Evolutionary conservation across 1,284 basidiomycete species (phyloP).

Genomic region (Neotropicomus parvogracilis): DNA sequence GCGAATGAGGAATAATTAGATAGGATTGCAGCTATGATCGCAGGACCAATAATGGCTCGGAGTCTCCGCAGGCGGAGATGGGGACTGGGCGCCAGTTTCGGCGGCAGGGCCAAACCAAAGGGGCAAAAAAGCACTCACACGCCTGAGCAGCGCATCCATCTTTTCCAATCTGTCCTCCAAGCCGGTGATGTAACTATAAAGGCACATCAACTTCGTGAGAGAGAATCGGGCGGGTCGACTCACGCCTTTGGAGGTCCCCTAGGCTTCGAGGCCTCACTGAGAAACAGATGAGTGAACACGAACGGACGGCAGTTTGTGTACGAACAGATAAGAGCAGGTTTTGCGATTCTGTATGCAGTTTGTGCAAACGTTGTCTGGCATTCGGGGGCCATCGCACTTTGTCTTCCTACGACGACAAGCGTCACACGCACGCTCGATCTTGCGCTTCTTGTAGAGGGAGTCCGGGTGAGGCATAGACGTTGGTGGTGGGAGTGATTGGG

Average conservation of each 20-base stretch:
- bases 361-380: constrained; percentile 60
- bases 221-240: constrained; percentile 24
- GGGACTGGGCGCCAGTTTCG: too few species aligned
- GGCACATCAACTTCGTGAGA: background rate
- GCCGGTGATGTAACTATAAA: constrained; percentile 63
- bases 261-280: constrained; percentile 72
- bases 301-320: constrained; percentile 11
- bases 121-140: constrained; percentile 43
- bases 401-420: constrained; percentile 65
- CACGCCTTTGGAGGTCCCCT: constrained; percentile 83
- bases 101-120: background rate
- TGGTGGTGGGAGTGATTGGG: constrained; percentile 1
- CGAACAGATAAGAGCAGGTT: constrained; percentile 72
- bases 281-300: background rate
- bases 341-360: constrained; percentile 66
- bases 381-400: constrained; percentile 65
- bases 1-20: constrained; percentile 17
- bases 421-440: constrained; percentile 69
- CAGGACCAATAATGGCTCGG: too few species aligned
- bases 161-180: constrained; percentile 75
- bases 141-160: constrained; percentile 65
- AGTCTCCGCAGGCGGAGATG: too few species aligned
- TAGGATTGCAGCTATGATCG: background rate
- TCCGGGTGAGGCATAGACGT: constrained; percentile 17
- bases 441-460: constrained; percentile 44